Evolutionary conservation across 306 rosid genomes (phyloP).

Genomic region (Albizia julibrissin): DNA sequence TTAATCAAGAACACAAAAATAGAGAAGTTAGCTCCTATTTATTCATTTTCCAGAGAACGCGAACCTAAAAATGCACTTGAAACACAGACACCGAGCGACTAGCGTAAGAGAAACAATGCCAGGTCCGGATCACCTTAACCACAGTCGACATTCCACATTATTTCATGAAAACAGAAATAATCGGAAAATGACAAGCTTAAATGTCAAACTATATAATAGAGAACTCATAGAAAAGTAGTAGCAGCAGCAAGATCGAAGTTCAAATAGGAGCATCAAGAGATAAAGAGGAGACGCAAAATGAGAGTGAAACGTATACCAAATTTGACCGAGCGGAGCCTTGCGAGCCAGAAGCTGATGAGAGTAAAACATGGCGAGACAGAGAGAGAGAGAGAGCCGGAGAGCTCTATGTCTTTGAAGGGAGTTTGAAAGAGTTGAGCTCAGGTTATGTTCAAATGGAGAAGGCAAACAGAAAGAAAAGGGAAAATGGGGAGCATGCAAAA

Average conservation of each 20-base stretch:
- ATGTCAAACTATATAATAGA: neutral
- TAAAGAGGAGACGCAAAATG: neutral
- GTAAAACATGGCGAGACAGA: conserved; percentile 3
- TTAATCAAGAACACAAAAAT: neutral
- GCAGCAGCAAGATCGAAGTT: neutral
- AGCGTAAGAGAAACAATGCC: neutral
- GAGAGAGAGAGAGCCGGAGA: neutral
- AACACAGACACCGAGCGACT: neutral
- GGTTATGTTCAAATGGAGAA: neutral
- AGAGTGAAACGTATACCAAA: neutral
- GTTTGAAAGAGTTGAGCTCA: neutral
- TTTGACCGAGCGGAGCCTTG: conserved; percentile 18
- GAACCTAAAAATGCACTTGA: neutral
- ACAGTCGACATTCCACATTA: neutral
- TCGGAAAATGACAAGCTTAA: neutral
- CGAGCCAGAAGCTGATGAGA: conserved; percentile 26
- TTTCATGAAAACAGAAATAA: neutral
- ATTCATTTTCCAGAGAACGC: neutral
- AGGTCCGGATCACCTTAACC: neutral
- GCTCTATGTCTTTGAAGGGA: neutral
- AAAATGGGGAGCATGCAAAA: neutral
- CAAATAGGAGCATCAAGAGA: neutral
- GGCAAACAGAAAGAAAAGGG: neutral
- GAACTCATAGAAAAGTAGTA: neutral
- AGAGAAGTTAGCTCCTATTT: neutral